Percentiles rank a stretch among this genome's conserved stretches.
Evolutionary conservation across 1,284 basidiomycete genomes (phyloP).

Genomic region (Ceratobasidium papillatum): DNA sequence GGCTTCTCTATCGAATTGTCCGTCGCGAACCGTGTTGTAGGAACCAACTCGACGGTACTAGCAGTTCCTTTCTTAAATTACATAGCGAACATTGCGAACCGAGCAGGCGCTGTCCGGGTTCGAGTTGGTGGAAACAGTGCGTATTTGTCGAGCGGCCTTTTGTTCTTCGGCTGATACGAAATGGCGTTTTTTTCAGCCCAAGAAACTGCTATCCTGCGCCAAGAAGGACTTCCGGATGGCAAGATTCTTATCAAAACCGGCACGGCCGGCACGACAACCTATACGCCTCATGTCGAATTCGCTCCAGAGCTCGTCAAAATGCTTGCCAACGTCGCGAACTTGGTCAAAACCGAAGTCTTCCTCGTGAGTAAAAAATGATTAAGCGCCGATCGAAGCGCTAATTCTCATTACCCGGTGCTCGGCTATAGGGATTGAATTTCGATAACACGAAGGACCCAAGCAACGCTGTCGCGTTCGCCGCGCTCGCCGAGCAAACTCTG

Average conservation of each 20-base stretch:
- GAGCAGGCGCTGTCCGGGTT: conserved; percentile 64
- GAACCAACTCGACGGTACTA: conserved; percentile 53
- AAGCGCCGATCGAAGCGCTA: background rate
- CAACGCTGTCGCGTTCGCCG: conserved; percentile 37
- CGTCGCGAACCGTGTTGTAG: conserved; percentile 54
- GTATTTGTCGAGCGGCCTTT: conserved; percentile 51
- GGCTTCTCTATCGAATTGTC: conserved; percentile 44
- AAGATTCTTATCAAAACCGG: conserved; percentile 38
- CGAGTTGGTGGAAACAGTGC: conserved; percentile 81
- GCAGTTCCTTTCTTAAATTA: conserved; percentile 78
- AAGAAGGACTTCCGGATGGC: conserved; percentile 32
- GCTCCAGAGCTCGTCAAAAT: conserved; percentile 39
- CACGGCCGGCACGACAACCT: conserved; percentile 33
- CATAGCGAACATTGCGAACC: conserved; percentile 69
- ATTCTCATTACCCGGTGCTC: background rate
- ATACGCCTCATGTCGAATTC: conserved; percentile 42
- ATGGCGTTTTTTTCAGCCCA: conserved; percentile 47
- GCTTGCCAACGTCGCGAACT: conserved; percentile 34
- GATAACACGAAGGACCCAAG: conserved; percentile 46
- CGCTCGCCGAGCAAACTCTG: conserved; percentile 29
- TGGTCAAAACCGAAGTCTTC: conserved; percentile 40
- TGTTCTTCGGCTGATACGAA: background rate
- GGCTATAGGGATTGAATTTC: conserved; percentile 51
- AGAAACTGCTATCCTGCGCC: conserved; percentile 27
- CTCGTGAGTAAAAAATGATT: conserved; percentile 31